A percentile compares a stretch with the other conserved stretches of the same genome.
phyloP scores from a whole-genome alignment of 192 early-diverging fungal genomes.

The Coemansia sp. region DNA sequence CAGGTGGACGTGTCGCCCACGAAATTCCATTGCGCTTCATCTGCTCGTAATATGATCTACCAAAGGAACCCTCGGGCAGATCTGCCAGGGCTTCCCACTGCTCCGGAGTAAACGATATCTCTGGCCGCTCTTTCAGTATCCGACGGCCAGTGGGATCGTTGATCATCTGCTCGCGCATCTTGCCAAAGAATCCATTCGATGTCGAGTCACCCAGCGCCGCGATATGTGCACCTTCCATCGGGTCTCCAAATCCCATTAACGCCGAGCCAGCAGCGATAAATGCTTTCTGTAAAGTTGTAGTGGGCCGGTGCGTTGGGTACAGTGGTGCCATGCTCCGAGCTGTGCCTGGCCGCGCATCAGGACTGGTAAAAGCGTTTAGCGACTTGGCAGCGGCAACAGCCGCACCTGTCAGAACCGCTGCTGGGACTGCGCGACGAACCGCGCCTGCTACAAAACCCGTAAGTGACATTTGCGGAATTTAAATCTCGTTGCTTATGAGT shows the following conservation, averaged over 20 bases:
- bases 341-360: slow-evolving; percentile 35
- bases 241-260: slow-evolving; percentile 72
- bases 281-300: slow-evolving; percentile 62
- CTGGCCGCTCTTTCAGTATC: slow-evolving; percentile 79
- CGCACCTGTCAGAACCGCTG: slow-evolving; percentile 30
- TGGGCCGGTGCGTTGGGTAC: slow-evolving; percentile 64
- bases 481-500: neutral
- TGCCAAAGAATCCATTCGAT: slow-evolving; percentile 62
- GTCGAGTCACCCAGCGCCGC: slow-evolving; percentile 84
- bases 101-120: slow-evolving; percentile 68
- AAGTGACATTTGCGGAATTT: slow-evolving; percentile 24
- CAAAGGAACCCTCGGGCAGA: slow-evolving; percentile 77
- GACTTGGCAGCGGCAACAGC: slow-evolving; percentile 28
- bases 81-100: slow-evolving; percentile 62
- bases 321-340: slow-evolving; percentile 47
- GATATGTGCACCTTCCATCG: slow-evolving; percentile 58
- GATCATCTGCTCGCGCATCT: slow-evolving; percentile 81
- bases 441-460: slow-evolving; percentile 19
- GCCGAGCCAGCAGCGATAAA: slow-evolving; percentile 74
- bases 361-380: slow-evolving; percentile 49
- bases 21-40: slow-evolving; percentile 76
- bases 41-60: slow-evolving; percentile 79
- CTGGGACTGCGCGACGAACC: slow-evolving; percentile 24
- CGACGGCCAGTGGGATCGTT: slow-evolving; percentile 69
- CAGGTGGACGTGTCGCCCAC: slow-evolving; percentile 77